Conservation (phyloP, 2,329 filamentous ascomycete species). For the Corynespora cassiicola region DNA sequence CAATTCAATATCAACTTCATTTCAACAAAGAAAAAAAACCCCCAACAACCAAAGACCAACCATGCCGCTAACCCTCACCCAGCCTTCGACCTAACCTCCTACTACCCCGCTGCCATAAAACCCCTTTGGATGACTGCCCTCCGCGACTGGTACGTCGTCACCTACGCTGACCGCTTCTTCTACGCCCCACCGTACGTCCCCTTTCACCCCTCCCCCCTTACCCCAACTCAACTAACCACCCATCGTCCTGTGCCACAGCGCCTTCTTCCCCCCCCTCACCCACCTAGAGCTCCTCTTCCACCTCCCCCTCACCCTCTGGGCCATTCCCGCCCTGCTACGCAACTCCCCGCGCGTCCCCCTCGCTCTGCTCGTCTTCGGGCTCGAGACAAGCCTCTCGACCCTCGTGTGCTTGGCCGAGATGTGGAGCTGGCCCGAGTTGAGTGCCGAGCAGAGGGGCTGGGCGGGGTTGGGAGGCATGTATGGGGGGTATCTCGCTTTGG, state of each 20-base stretch:
- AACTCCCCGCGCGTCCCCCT: conserved; percentile 65
- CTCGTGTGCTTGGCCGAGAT: conserved; percentile 68
- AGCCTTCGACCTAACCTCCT: conserved; percentile 68
- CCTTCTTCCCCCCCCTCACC: conserved; percentile 65
- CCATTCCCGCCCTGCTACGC: conserved; percentile 61
- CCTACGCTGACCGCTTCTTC: conserved; percentile 71
- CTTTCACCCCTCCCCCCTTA: neutral
- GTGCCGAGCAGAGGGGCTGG: conserved; percentile 30
- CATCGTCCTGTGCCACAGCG: conserved; percentile 23
- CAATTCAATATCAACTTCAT: too few species aligned
- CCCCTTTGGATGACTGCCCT: conserved; percentile 58
- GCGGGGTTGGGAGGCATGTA: conserved; percentile 44
- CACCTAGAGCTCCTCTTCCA: conserved; percentile 68
- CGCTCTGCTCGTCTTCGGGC: conserved; percentile 65
- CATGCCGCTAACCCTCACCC: too few species aligned
- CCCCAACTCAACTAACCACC: conserved; percentile 1
- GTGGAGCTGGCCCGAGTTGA: conserved; percentile 56
- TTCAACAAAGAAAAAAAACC: too few species aligned
- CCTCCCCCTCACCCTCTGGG: conserved; percentile 66
- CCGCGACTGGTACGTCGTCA: conserved; percentile 64
- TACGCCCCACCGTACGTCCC: conserved; percentile 55
- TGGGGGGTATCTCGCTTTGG: conserved; percentile 43
- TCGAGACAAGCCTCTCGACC: conserved; percentile 68
- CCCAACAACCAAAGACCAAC: too few species aligned
- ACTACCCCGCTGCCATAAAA: conserved; percentile 61